A percentile compares a stretch with the other conserved stretches of the same genome.
These are phyloP conservation scores for Thraustochytrium striatum DNA, from an alignment of 352 stramenopile genomes.

Conservation along the genomic window DNA sequence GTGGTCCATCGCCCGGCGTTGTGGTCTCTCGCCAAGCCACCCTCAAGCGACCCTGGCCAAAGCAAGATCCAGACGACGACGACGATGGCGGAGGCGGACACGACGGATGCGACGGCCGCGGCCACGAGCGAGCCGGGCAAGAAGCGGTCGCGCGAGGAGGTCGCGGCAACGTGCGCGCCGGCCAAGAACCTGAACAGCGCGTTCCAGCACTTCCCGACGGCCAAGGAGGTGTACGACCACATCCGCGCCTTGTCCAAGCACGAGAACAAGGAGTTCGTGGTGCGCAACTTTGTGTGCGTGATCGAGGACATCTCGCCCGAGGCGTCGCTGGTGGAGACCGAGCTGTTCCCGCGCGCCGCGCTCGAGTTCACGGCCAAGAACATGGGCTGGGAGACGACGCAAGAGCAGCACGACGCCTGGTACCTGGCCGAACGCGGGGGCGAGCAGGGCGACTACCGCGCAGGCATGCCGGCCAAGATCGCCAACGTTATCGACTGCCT, in stretches of 20 bases:
- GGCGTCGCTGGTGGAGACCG: conserved; percentile 56
- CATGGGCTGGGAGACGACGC: conserved; percentile 54
- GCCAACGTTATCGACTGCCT: too few species aligned
- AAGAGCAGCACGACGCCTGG: conserved; percentile 52
- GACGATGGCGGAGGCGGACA: too few species aligned
- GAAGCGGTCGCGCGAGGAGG: too few species aligned
- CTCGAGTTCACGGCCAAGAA: conserved; percentile 60
- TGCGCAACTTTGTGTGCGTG: conserved; percentile 58
- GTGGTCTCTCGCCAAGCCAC: too few species aligned
- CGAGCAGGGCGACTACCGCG: conserved; percentile 59
- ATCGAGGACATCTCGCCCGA: conserved; percentile 56
- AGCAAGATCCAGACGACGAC: too few species aligned
- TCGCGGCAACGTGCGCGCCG: too few species aligned
- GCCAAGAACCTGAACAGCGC: not conserved
- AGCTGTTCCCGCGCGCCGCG: conserved; percentile 57
- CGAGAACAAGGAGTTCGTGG: conserved; percentile 56
- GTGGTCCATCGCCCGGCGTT: too few species aligned
- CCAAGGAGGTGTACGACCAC: not conserved
- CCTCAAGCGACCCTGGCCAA: too few species aligned
- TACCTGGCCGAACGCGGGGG: conserved; percentile 55
- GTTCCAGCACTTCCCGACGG: not conserved
- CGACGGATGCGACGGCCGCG: too few species aligned
- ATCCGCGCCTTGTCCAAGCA: conserved; percentile 54
- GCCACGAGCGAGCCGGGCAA: too few species aligned
- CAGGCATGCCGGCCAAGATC: conserved; percentile 56